These are phyloP conservation scores for Geranium rotundifolium DNA, from an alignment of 345 rosid genomes.

Conservation along the genomic window DNA sequence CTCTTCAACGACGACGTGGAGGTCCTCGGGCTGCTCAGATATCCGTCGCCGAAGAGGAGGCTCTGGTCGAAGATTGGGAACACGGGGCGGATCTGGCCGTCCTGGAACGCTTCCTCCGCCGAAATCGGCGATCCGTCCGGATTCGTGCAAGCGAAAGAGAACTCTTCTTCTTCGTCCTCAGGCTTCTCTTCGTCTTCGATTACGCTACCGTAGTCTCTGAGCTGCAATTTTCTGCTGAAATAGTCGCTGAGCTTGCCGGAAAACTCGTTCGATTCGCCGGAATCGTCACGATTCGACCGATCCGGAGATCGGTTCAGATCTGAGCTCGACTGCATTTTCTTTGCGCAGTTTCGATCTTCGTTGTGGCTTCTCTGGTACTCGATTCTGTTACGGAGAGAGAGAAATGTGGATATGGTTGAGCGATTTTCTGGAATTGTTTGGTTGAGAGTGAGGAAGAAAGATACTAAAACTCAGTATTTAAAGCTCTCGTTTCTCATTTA, in stretches of 20 bases:
- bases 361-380: neutral
- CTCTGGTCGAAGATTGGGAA: slow-evolving; percentile 32
- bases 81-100: slow-evolving; percentile 48
- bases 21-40: no score
- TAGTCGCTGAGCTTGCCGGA: neutral
- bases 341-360: neutral
- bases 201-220: neutral
- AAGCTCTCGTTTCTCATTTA: no score
- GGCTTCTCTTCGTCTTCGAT: slow-evolving; percentile 8
- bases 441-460: no score
- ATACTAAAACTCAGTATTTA: no score
- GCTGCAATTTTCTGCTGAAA: neutral
- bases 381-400: neutral
- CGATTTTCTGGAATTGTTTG: no score
- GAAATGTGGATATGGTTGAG: neutral
- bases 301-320: neutral
- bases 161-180: slow-evolving; percentile 26
- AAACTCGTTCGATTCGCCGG: neutral
- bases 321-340: neutral
- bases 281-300: neutral
- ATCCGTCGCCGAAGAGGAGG: slow-evolving; percentile 15
- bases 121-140: slow-evolving; percentile 29
- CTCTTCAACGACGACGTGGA: slow-evolving; percentile 25
- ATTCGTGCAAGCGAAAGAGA: slow-evolving; percentile 29
- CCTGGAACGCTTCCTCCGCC: slow-evolving; percentile 34